These are phyloP conservation scores for Fagopyrum esculentum DNA, from an alignment of 148 eudicot species.

Conservation along the genomic window DNA sequence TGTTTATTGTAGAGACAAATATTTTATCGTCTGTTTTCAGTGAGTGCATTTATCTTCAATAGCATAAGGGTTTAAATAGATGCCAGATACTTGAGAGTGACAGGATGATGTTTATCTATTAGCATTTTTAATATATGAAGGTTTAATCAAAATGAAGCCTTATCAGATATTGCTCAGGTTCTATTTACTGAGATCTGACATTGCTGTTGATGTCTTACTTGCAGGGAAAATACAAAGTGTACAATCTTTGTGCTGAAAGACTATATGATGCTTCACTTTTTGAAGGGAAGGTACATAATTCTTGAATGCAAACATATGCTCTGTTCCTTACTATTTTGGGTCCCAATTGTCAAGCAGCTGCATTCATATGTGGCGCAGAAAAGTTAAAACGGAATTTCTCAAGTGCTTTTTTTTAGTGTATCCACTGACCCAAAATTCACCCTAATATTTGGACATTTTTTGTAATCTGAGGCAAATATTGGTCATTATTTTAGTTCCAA, in stretches of 20 bases:
- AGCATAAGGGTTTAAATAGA: not conserved
- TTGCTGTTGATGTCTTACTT: slow-evolving; percentile 10
- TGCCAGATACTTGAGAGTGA: not conserved
- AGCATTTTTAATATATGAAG: not conserved
- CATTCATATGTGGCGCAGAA: not conserved
- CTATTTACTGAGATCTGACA: slow-evolving; percentile 9
- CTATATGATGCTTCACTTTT: slow-evolving; percentile 90
- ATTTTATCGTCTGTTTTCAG: not conserved
- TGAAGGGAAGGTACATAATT: slow-evolving; percentile 81
- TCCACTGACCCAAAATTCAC: not conserved
- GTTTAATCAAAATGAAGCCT: not conserved
- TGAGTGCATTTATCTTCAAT: not conserved
- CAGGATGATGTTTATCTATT: not conserved
- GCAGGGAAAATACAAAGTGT: slow-evolving; percentile 93
- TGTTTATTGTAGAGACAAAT: not conserved
- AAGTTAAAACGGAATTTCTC: not conserved
- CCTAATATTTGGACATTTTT: not conserved
- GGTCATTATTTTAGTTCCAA: not conserved
- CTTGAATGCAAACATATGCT: slow-evolving; percentile 3
- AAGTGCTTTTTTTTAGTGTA: not conserved
- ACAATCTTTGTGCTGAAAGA: slow-evolving; percentile 98
- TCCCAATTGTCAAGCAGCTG: not conserved
- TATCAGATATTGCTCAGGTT: not conserved
- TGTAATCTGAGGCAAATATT: not conserved
- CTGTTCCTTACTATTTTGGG: not conserved